Conservation (phyloP, 192 early-diverging fungal genomes). For the Backusella macrospora region DNA sequence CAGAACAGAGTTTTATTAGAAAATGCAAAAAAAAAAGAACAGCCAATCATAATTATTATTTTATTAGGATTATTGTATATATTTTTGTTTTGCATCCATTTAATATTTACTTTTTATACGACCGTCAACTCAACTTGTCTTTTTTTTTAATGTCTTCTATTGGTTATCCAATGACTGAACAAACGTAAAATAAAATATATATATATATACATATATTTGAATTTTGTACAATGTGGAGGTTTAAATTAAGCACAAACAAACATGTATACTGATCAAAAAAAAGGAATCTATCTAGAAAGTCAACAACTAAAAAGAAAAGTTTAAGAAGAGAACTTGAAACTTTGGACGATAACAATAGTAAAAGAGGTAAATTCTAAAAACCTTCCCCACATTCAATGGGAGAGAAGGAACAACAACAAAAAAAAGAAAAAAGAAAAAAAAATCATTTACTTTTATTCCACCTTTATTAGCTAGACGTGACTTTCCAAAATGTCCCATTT, state of each 20-base stretch:
- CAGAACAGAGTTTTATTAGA: no score
- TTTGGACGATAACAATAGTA: conserved; percentile 20
- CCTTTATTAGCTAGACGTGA: conserved; percentile 35
- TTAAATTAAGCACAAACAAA: no score
- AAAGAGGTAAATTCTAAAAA: conserved; percentile 23
- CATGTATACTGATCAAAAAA: neutral
- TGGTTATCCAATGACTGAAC: neutral
- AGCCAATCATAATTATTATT: neutral
- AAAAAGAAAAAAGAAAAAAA: no score
- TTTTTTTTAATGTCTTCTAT: conserved; percentile 1
- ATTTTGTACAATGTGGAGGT: no score
- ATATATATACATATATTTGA: no score
- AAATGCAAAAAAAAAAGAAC: neutral
- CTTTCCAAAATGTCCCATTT: conserved; percentile 52
- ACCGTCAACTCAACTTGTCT: neutral
- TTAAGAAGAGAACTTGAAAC: conserved; percentile 18
- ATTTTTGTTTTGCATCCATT: neutral
- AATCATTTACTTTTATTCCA: no score
- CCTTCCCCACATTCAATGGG: neutral
- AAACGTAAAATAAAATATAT: no score
- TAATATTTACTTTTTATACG: conserved; percentile 2
- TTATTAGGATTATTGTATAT: neutral
- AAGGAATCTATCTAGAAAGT: neutral
- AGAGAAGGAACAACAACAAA: neutral
- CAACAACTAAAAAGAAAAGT: conserved; percentile 13